These are phyloP conservation scores for Claviceps pusilla DNA, from an alignment of 2,329 filamentous ascomycete genomes.

Conservation along the genomic window DNA sequence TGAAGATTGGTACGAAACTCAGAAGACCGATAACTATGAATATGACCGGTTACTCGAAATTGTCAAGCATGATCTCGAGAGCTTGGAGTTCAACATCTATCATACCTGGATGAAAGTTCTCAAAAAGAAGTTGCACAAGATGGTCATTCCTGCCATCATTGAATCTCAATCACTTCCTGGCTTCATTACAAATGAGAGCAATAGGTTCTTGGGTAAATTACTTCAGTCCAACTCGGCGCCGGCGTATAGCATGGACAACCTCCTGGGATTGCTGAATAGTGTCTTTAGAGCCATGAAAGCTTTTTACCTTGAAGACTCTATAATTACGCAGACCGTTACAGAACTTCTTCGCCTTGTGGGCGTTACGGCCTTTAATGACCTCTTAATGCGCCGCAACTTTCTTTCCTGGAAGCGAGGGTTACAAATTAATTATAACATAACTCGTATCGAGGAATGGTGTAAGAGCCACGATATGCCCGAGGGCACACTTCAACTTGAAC, in stretches of 20 bases:
- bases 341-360: conserved; percentile 86
- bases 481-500: conserved; percentile 90
- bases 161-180: conserved; percentile 95
- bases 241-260: conserved; percentile 99
- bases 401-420: conserved; percentile 97
- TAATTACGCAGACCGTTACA: conserved; percentile 89
- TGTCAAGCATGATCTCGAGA: conserved; percentile 97
- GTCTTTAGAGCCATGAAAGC: conserved; percentile 98
- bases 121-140: conserved; percentile 98
- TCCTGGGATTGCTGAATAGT: conserved; percentile 87
- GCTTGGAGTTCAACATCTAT: conserved; percentile 98
- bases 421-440: conserved; percentile 99
- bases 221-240: conserved; percentile 78
- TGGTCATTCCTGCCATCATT: conserved; percentile 98
- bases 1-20: conserved; percentile 98
- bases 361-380: conserved; percentile 94
- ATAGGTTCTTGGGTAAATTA: conserved; percentile 93
- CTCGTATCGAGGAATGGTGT: conserved; percentile 97
- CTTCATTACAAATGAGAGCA: conserved; percentile 97
- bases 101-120: conserved; percentile 99
- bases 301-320: conserved; percentile 90
- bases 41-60: conserved; percentile 96
- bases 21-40: conserved; percentile 98
- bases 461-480: conserved; percentile 99
- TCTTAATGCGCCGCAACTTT: conserved; percentile 96